These are phyloP conservation scores for Neurospora sp. DNA, from an alignment of 495 filamentous ascomycete genomes.

Conservation along the genomic window DNA sequence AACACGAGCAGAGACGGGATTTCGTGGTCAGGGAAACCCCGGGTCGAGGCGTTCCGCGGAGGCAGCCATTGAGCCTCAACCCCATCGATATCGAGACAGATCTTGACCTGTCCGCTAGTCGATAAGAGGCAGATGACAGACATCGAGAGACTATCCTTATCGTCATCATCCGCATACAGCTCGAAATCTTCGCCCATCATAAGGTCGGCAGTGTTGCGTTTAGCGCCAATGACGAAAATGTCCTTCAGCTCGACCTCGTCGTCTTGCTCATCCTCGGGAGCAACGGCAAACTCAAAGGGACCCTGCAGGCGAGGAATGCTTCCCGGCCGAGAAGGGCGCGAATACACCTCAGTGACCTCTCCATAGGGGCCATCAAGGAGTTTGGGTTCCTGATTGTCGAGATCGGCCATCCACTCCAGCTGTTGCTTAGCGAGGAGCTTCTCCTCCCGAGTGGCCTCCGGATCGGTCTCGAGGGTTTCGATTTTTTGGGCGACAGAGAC, in stretches of 20 bases:
- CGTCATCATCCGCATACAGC: conserved; percentile 40
- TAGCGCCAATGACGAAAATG: conserved; percentile 43
- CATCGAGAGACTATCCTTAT: conserved; percentile 57
- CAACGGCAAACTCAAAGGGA: conserved; percentile 63
- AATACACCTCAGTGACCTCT: conserved; percentile 49
- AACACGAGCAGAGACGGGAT: conserved; percentile 36
- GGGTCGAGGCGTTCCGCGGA: conserved; percentile 32
- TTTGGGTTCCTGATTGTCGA: conserved; percentile 66
- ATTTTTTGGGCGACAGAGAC: conserved; percentile 59
- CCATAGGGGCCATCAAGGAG: conserved; percentile 29
- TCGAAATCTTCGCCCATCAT: conserved; percentile 53
- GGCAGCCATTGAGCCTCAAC: conserved; percentile 83
- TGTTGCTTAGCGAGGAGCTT: conserved; percentile 59
- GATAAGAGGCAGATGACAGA: conserved; percentile 67
- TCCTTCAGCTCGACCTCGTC: conserved; percentile 51
- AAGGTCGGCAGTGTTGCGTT: conserved; percentile 44
- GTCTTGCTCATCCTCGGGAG: conserved; percentile 53
- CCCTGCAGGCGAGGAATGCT: conserved; percentile 73
- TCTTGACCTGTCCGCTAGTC: conserved; percentile 58
- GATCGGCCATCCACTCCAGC: conserved; percentile 69
- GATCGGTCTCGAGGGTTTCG: conserved; percentile 48
- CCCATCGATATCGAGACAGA: conserved; percentile 71
- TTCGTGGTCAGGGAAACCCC: conserved; percentile 20
- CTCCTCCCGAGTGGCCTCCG: conserved; percentile 40
- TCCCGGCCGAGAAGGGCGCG: conserved; percentile 58